These are phyloP conservation scores for Pseudonitzschia multiseries DNA, from an alignment of 108 stramenopile species.

Conservation along the genomic window DNA sequence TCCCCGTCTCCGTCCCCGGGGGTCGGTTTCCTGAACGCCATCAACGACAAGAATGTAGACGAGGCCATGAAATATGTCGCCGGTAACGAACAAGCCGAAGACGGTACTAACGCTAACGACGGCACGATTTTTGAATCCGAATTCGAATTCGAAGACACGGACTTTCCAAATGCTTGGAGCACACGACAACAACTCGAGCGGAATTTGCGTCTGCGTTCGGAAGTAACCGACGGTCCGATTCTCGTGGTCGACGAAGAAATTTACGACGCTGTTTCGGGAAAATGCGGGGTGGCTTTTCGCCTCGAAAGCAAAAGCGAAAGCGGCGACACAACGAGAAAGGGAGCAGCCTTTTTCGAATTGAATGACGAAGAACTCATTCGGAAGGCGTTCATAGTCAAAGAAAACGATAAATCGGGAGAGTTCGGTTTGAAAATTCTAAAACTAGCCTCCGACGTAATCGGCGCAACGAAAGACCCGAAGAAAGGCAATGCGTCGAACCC, in stretches of 20 bases:
- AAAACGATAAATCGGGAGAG: conserved; percentile 34
- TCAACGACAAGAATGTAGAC: conserved; percentile 14
- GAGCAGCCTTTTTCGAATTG: conserved; percentile 28
- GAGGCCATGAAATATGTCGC: conserved; percentile 16
- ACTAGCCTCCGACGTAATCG: conserved; percentile 23
- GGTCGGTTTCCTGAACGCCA: conserved; percentile 1
- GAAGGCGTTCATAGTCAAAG: conserved; percentile 22
- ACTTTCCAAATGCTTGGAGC: conserved; percentile 9
- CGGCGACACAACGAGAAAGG: conserved; percentile 6
- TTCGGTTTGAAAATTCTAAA: conserved; percentile 28
- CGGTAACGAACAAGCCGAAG: not conserved
- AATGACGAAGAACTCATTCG: conserved; percentile 20
- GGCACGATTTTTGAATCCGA: not conserved
- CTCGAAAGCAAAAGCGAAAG: conserved; percentile 6
- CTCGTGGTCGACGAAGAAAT: conserved; percentile 24
- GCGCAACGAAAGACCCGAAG: not conserved
- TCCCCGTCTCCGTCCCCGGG: conserved; percentile 3
- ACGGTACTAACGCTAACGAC: not conserved
- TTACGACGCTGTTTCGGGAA: conserved; percentile 6
- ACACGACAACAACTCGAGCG: conserved; percentile 19
- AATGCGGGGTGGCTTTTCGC: conserved; percentile 29
- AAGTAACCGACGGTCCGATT: not conserved
- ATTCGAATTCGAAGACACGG: conserved; percentile 24
- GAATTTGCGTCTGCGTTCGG: conserved; percentile 13
- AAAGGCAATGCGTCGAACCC: not conserved